Evolutionary conservation across 2,329 filamentous ascomycete genomes (phyloP), one percentile per base, ranked within the genome.

Genomic region (Lasiodiplodia sp.): DNA sequence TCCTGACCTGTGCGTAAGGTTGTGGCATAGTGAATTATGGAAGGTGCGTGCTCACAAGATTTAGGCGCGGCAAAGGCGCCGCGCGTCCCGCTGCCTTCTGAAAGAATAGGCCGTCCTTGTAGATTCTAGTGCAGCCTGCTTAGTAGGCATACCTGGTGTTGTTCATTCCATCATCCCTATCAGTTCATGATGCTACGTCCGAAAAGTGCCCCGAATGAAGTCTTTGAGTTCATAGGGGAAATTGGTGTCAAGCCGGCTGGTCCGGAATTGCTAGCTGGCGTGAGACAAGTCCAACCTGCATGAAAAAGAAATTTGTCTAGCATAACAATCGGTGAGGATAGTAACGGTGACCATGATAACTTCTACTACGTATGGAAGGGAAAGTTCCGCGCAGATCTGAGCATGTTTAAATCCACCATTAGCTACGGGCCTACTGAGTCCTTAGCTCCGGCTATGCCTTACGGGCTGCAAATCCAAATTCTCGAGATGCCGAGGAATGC

Each of bases 21-120:
- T 47, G n/a, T 21, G 44, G 8, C 44, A 14, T 21, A 21, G 44
- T 21, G 44, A 18, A 16, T 40, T 40, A 10, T 16, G 38, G 23
- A 62, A 62, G 34, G 57, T 28, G 34, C 58, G 58, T 63, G 58
- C 58, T 16, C 58, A 10, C 16, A 7, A 21, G 14, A 18, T 34
- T 63, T 63, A 63, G 44, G 25, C 58, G 49, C 40, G 18, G 18
- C 28, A 28, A 28, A 28, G 28, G 28, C 28, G 28, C 28, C 28
- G 28, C 28, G 28, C 28, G 28, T 28, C 28, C 28, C 31, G 31
- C 31, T 34, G 44, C 5, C 6, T 51, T 44, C n/a, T 51, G 57
- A 12, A 11, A 58, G 5, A 40, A 21, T 5, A 37, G 21, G 5
- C 16, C 14, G 8, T 28, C 4, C 0, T 31, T 18, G 3, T 14